These are phyloP conservation scores for Fusarium algeriense DNA, from an alignment of 2,329 filamentous ascomycete genomes.

Conservation along the genomic window DNA sequence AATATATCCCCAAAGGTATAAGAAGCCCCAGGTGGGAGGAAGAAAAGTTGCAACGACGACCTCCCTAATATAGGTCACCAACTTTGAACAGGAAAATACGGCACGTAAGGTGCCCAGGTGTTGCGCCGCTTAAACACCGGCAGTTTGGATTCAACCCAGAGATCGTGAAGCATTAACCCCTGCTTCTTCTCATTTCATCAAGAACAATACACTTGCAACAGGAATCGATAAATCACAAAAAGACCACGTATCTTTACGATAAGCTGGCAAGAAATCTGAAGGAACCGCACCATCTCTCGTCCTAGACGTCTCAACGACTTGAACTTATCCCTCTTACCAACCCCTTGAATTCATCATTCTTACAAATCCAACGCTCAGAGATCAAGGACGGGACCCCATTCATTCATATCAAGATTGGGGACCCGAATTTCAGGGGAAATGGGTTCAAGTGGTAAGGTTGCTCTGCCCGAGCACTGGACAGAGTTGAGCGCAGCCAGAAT, in stretches of 20 bases:
- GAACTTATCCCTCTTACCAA: not conserved
- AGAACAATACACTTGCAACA: constrained; percentile 23
- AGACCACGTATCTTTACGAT: not conserved
- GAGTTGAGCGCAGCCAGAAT: constrained; percentile 52
- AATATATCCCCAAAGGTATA: too few relatives aligned
- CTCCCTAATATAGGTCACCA: too few relatives aligned
- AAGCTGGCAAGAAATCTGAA: not conserved
- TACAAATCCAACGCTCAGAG: not conserved
- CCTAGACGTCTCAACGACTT: not conserved
- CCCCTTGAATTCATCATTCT: not conserved
- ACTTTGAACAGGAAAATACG: not conserved
- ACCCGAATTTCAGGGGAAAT: constrained; percentile 29
- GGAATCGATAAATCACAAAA: not conserved
- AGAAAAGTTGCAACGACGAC: not conserved
- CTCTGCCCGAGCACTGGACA: constrained; percentile 56
- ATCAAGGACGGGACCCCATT: not conserved
- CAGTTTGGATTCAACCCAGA: not conserved
- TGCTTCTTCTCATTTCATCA: constrained; percentile 32
- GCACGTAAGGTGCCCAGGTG: not conserved
- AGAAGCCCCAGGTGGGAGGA: not conserved
- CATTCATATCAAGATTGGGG: not conserved
- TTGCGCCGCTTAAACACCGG: constrained; percentile 27
- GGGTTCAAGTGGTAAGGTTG: constrained; percentile 42
- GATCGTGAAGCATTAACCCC: constrained; percentile 7
- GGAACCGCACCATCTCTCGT: not conserved